phyloP scores from a whole-genome alignment of 495 filamentous ascomycete species.

The Filosporella fistucella region DNA sequence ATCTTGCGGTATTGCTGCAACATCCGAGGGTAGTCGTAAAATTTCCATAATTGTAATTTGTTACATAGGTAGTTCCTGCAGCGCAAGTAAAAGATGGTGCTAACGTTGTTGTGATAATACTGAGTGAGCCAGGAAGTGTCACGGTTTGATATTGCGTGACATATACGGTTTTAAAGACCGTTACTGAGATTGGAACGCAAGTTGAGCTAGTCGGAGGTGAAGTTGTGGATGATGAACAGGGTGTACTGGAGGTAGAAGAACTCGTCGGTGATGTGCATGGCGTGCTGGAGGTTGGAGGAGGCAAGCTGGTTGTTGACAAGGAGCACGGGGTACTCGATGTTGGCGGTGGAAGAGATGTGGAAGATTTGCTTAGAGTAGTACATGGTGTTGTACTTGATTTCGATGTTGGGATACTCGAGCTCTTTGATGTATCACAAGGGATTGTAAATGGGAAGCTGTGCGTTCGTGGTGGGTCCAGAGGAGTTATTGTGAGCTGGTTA shows the following conservation, averaged over 20 bases:
- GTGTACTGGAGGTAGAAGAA: background rate
- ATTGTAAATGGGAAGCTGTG: background rate
- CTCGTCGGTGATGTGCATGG: background rate
- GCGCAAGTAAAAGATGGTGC: conserved; percentile 3
- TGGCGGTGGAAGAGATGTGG: no score
- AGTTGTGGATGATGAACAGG: background rate
- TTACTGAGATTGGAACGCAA: background rate
- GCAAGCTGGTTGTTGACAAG: no score
- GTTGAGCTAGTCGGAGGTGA: background rate
- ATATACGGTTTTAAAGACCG: background rate
- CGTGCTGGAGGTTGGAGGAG: background rate
- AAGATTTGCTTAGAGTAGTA: background rate
- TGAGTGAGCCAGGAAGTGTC: background rate
- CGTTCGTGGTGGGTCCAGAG: no score
- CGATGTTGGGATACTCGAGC: background rate
- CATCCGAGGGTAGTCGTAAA: conserved; percentile 9
- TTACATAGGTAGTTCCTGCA: conserved; percentile 9
- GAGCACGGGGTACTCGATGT: background rate
- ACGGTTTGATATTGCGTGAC: background rate
- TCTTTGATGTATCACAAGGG: background rate
- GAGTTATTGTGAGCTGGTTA: no score
- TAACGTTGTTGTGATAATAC: background rate
- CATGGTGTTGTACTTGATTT: background rate
- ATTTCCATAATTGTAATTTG: conserved; percentile 13
- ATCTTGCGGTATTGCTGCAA: background rate